Evolutionary conservation across 2,329 filamentous ascomycete genomes (phyloP), one percentile per base, ranked within the genome.

Genomic region (Fonsecaea multimorphosa): DNA sequence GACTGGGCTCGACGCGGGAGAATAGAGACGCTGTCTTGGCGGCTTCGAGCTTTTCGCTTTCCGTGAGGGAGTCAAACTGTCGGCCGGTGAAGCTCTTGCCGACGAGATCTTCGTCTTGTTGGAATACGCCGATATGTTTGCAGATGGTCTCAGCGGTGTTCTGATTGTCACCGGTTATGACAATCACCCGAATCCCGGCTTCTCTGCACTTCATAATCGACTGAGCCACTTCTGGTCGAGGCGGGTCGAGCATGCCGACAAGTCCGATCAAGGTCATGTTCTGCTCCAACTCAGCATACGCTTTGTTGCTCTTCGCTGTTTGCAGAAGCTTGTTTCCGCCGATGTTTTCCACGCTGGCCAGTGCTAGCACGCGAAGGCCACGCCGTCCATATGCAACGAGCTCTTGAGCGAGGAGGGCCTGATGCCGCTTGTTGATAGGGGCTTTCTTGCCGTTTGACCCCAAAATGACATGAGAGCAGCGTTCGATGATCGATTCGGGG

Each of bases 81-180:
- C 94, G 90, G 63, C 95, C 95, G 70, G 95, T 99, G 75, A 87
- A 98, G 80, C 93, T 97, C 85, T 97, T 98, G 74, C 93, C 93
- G 51, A 83, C 87, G 29, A 98, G 85, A 75, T 97, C 86, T 78
- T 98, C 94, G 67, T 89, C 81, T 71, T 86, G 80, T 16, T 88
- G 90, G 78, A 99, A 99, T 59, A 99, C 89, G 68, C 95, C 95
- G 77, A 99, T 99, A 78, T 97, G 91, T 74, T 94, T 91, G 82
- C 95, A 99, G 76, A 99, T 97, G 68, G 92, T 94, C 82, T 99
- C 95, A 8, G 95, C 95, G 2, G 95, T 99, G 82, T 96, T 96
- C 76, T 91, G 93, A 82, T 97, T 99, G 81, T 99, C 95, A 75
- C 95, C 95, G 61, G 95, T 99, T 78, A 99, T 97, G 70, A 99